A percentile compares a stretch with the other conserved stretches of the same genome.
Conservation (phyloP, 78 protist genomes). For the Dictyostelium brefeldianum region DNA sequence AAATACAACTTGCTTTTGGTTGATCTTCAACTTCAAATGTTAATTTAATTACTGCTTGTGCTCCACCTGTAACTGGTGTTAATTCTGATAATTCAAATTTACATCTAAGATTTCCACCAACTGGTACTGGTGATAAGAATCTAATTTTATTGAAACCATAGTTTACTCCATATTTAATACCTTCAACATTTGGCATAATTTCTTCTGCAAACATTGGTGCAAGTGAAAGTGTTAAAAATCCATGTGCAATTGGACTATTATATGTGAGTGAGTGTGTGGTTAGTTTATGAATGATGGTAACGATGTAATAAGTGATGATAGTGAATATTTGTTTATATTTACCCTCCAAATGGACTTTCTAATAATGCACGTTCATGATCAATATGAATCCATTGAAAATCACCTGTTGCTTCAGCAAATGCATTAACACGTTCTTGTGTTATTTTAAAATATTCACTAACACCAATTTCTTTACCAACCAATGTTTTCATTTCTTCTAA, state of each 20-base stretch:
- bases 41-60: conserved; percentile 60
- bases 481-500: conserved; percentile 62
- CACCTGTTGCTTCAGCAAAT: conserved; percentile 80
- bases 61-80: conserved; percentile 35
- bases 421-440: conserved; percentile 80
- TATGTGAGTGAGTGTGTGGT: background rate
- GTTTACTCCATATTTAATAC: conserved; percentile 60
- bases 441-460: conserved; percentile 44
- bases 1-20: conserved; percentile 47
- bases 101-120: conserved; percentile 61
- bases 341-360: conserved; percentile 85
- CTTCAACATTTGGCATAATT: conserved; percentile 76
- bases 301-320: background rate
- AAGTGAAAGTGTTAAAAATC: conserved; percentile 65
- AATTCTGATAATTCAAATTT: conserved; percentile 59
- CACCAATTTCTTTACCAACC: conserved; percentile 81
- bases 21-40: conserved; percentile 56
- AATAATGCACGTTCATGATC: conserved; percentile 77
- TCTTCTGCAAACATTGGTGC: conserved; percentile 85
- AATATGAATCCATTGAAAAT: conserved; percentile 84
- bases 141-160: conserved; percentile 79
- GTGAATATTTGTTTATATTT: conserved; percentile 25
- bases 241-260: conserved; percentile 72
- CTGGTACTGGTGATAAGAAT: conserved; percentile 78
- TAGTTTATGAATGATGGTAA: background rate